These are phyloP conservation scores for Sordariomycetes sp. DNA, from an alignment of 2,329 filamentous ascomycete genomes.

Conservation along the genomic window DNA sequence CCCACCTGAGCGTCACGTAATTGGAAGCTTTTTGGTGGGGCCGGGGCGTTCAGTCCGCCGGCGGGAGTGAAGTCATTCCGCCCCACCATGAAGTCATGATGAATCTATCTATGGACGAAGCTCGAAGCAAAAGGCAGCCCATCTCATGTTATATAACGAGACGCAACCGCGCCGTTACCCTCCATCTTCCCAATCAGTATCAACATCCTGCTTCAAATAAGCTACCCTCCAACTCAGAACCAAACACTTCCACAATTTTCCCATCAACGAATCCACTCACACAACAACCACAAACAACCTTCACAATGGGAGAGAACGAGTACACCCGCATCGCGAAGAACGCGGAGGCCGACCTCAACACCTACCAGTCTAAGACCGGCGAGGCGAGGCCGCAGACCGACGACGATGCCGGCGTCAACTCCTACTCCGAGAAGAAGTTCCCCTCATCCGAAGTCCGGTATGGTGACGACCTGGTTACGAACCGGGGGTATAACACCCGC, in stretches of 20 bases:
- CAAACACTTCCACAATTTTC: not conserved
- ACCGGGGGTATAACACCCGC: conserved; percentile 30
- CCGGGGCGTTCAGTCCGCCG: too few relatives aligned
- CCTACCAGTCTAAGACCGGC: conserved; percentile 35
- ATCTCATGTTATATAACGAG: not conserved
- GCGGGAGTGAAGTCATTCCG: not conserved
- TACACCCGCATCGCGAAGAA: conserved; percentile 30
- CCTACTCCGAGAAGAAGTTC: conserved; percentile 30
- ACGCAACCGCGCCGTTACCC: not conserved
- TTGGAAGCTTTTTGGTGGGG: too few relatives aligned
- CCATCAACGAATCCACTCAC: not conserved
- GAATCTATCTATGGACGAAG: not conserved
- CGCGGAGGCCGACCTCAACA: conserved; percentile 36
- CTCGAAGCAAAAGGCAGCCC: not conserved
- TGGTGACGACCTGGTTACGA: conserved; percentile 32
- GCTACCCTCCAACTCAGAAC: not conserved
- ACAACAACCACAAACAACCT: not conserved
- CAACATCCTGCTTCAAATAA: too few relatives aligned
- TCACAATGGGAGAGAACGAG: conserved; percentile 19
- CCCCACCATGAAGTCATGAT: not conserved
- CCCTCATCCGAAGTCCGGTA: conserved; percentile 26
- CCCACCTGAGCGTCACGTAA: too few relatives aligned
- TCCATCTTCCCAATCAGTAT: not conserved
- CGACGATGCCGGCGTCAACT: conserved; percentile 31
- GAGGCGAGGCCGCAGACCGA: conserved; percentile 22